Evolutionary conservation across 306 rosid genomes (phyloP).

Genomic region (Chamaecrista fasciculata): DNA sequence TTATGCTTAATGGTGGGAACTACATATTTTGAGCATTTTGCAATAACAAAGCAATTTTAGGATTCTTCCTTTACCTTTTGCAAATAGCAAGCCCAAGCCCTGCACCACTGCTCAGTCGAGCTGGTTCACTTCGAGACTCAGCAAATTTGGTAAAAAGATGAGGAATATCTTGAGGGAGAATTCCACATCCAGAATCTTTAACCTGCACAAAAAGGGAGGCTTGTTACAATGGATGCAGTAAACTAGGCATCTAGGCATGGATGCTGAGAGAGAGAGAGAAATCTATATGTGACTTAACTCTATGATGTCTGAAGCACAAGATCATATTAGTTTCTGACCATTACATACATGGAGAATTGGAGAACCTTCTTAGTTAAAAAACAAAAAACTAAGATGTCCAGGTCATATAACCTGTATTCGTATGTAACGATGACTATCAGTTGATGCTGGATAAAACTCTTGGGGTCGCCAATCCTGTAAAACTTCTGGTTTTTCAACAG

Average conservation of each 20-base stretch:
- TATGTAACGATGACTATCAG: constrained; percentile 65
- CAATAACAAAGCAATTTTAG: neutral
- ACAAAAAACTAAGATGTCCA: neutral
- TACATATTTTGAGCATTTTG: neutral
- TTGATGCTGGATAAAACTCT: constrained; percentile 64
- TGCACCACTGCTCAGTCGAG: constrained; percentile 47
- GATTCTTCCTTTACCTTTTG: constrained; percentile 52
- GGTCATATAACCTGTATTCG: constrained; percentile 64
- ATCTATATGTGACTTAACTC: neutral
- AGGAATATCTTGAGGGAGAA: constrained; percentile 71
- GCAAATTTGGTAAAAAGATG: constrained; percentile 72
- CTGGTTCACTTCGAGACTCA: constrained; percentile 56
- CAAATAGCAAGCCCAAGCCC: constrained; percentile 97
- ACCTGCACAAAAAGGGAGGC: constrained; percentile 53
- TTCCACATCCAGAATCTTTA: constrained; percentile 89
- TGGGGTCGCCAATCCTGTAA: constrained; percentile 74
- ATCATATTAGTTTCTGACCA: constrained; percentile 2
- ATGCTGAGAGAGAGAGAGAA: neutral
- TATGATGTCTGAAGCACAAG: neutral
- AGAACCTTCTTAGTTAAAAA: no score
- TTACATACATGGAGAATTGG: neutral
- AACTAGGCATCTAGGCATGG: neutral
- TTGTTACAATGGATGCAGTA: constrained; percentile 12
- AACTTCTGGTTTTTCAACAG: constrained; percentile 72
- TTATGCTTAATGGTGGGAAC: neutral